Evolutionary conservation across 768 basidiomycete genomes (phyloP), one percentile per base, ranked within the genome.

Genomic region (Xerocomellus intermedius): DNA sequence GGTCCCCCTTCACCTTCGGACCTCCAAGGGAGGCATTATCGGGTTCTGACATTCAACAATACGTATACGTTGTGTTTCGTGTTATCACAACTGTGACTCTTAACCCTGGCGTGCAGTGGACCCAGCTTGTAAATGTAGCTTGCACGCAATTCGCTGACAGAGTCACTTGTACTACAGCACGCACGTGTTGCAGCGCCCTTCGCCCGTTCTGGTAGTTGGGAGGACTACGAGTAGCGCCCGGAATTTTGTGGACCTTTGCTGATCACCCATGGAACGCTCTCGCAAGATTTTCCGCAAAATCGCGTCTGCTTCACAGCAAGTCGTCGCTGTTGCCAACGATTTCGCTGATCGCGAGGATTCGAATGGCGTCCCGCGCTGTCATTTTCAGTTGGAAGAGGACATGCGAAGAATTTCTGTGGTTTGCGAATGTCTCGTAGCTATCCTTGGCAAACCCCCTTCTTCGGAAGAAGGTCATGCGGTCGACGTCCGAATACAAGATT

Each of bases 321-420:
- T 57, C 2, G 16, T 44, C 22, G 9, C 16, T 10, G 42, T 16
- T 36, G 54, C 56, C 36, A 45, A 49, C 6, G 8, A 44, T 5
- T 44, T 45, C 13, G 42, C 56, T 14, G 37, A 57, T 22, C 47
- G 37, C 16, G 3, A 35, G n/a, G 54, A 57, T 5, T 30, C 17
- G 9, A 21, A 43, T 21, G 9, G 22, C 6, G 35, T 55, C 5
- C 3, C 21, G 3, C 45, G 17, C 9, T 41, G 32, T 42, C 53
- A 57, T 33, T 48, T 56, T 36, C 54, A 38, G 42, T 16, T 57
- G 19, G 54, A 56, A 30, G 33, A 33, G 4, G 56, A 49, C 5
- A 56, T 57, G 54, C 45, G 24, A 35, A 56, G 16, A 16, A 43
- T 56, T 14, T 48, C 28, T 22, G 56, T 57, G 14, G 54, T 54